Conservation (phyloP, 495 filamentous ascomycete species). For the Penicillium bovifimosum region DNA sequence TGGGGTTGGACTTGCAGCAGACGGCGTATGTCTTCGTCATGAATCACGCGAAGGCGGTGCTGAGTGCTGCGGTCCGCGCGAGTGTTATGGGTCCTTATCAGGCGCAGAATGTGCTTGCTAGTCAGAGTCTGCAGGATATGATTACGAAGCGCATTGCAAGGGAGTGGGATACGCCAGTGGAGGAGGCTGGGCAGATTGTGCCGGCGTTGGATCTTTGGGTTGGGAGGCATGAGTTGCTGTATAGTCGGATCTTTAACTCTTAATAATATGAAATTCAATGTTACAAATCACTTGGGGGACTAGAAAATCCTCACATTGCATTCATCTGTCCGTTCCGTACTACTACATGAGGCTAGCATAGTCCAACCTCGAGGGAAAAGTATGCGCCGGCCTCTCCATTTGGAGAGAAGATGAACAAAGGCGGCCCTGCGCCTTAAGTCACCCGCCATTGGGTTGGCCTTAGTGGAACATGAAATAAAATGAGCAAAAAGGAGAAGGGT, state of each 20-base stretch:
- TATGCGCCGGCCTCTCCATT: constrained; percentile 20
- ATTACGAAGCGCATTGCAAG: constrained; percentile 57
- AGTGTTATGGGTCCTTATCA: constrained; percentile 90
- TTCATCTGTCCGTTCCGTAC: constrained; percentile 16
- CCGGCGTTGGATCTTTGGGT: constrained; percentile 91
- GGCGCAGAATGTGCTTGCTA: constrained; percentile 76
- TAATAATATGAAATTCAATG: constrained; percentile 21
- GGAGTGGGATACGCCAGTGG: constrained; percentile 55
- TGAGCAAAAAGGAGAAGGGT: constrained; percentile 13
- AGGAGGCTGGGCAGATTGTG: constrained; percentile 80
- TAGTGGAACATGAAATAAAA: not conserved
- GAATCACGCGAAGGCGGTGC: constrained; percentile 79
- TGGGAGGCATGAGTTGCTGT: constrained; percentile 89
- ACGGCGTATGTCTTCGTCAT: constrained; percentile 82
- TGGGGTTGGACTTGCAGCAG: constrained; percentile 56
- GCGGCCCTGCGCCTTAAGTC: constrained; percentile 10
- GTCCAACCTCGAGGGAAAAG: constrained; percentile 7
- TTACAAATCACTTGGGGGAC: not conserved
- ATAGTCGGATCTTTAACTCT: constrained; percentile 93
- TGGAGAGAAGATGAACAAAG: constrained; percentile 20
- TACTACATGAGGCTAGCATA: constrained; percentile 35
- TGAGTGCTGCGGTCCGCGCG: constrained; percentile 84
- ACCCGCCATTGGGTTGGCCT: not conserved
- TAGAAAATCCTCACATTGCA: constrained; percentile 13
- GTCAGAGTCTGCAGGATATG: constrained; percentile 52